Base-by-base conservation (phyloP, 306 rosid genomes). In the Inga oerstediana region DNA sequence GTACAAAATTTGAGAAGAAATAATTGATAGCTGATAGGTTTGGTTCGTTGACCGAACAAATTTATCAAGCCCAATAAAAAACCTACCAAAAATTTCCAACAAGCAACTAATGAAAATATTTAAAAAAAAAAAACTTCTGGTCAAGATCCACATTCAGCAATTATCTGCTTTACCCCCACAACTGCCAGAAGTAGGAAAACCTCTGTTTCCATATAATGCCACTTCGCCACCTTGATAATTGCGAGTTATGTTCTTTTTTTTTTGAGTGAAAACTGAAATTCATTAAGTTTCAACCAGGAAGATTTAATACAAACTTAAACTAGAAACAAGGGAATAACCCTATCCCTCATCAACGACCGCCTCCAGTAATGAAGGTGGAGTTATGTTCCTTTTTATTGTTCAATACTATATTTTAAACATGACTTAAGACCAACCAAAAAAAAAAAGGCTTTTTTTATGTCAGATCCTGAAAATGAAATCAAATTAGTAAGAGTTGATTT, bases 41-140 rank as follows among this genome's bases (percentile, higher is more conserved):
- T 81, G 84, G 84, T 79, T 81, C 81, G 90, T 91, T 30, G 90
- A 92, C 93, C 89, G 84, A 88, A 83, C 75, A 74, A 81, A 86
- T 81, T 80, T 22, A 83, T 59, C 70, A 76, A 79, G 56, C 73
- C 72, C 74, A 61, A 51, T 24, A 79, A 78, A 59, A 44, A 59
- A 66, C 39, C 52, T 78, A 81, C 32, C 80, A 81, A 51, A 67
- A 70, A 56, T 24, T 77, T 73, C 75, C 72, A 69, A 78, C 68
- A 51, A 54, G 69, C 34, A 84, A 79, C 85, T 74, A 72, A 80
- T 71, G 64, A 22, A 56, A 56, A n/a, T 54, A n/a, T 20, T 46
- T 46, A 1, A 10, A 0, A 44, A 11, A 27, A 17, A 56, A 58
- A 58, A 58, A 64, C 70, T 30, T 51, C 43, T 80, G 81, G 88